A percentile compares a stretch with the other conserved stretches of the same genome.
These are phyloP conservation scores for Xylaria sp. DNA, from an alignment of 2,329 filamentous ascomycete genomes.

Conservation along the genomic window DNA sequence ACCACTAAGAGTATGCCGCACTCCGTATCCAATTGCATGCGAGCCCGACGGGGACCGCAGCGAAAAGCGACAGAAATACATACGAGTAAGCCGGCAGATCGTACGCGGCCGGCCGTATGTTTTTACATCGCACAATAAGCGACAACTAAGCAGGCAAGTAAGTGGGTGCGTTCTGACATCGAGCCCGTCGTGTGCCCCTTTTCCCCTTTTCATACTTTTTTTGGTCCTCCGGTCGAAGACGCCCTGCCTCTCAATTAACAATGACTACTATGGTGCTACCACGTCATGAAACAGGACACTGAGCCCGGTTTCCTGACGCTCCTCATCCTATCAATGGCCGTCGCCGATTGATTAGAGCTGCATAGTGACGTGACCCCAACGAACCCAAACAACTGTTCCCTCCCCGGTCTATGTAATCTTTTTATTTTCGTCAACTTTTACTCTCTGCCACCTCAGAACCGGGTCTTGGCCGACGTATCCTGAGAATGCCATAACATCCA, in stretches of 20 bases:
- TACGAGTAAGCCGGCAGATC: neutral
- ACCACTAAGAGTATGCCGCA: neutral
- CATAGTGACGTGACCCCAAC: neutral
- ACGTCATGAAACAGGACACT: neutral
- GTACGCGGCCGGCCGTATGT: neutral
- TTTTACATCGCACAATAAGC: neutral
- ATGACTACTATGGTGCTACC: neutral
- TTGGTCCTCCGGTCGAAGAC: neutral
- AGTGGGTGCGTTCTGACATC: no score
- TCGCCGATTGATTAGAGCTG: neutral
- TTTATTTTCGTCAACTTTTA: neutral
- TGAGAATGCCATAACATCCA: constrained; percentile 43
- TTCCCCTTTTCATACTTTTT: neutral
- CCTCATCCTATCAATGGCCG: neutral
- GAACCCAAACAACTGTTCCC: neutral
- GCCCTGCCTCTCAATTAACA: neutral
- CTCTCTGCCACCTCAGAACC: constrained; percentile 12
- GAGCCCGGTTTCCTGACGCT: neutral
- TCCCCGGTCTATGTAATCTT: neutral
- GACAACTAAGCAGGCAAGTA: neutral
- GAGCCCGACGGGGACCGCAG: neutral
- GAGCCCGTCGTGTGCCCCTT: neutral
- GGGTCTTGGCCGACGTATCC: constrained; percentile 50
- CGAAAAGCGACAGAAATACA: neutral
- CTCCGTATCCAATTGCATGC: neutral